A percentile compares a stretch with the other conserved stretches of the same genome.
phyloP scores from a whole-genome alignment of 805 yeast genomes.

The Starmerella powellii region DNA sequence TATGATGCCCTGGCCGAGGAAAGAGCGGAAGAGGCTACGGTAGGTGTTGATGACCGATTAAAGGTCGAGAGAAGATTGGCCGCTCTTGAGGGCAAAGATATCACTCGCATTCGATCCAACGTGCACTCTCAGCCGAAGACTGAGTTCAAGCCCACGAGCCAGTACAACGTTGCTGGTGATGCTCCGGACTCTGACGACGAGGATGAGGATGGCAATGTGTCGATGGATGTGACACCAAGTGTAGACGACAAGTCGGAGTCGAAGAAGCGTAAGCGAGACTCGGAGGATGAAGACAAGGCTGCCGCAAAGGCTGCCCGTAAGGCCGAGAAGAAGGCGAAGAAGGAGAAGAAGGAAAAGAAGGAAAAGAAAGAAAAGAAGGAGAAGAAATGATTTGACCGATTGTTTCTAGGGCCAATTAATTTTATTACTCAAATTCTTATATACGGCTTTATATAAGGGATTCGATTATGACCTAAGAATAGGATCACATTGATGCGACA shows the following conservation, averaged over 20 bases:
- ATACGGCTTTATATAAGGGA: not conserved
- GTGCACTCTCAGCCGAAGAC: constrained; percentile 70
- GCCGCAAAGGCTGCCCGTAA: constrained; percentile 17
- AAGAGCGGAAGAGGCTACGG: constrained; percentile 87
- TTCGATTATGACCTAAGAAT: not conserved
- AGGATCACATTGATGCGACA: too few species aligned
- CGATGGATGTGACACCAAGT: not conserved
- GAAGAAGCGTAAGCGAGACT: constrained; percentile 21
- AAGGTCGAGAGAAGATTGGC: constrained; percentile 91
- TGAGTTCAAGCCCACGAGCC: constrained; percentile 69
- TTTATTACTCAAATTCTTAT: not conserved
- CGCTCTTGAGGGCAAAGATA: constrained; percentile 90
- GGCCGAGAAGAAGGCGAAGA: constrained; percentile 20
- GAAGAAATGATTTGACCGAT: too few species aligned
- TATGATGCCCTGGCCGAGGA: constrained; percentile 96
- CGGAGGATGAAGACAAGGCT: constrained; percentile 17
- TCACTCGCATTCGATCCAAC: constrained; percentile 66
- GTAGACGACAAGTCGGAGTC: constrained; percentile 18
- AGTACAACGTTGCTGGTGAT: constrained; percentile 94
- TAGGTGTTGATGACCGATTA: constrained; percentile 81
- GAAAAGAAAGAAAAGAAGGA: constrained; percentile 19
- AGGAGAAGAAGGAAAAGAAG: constrained; percentile 18
- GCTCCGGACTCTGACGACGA: constrained; percentile 44
- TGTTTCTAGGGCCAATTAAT: not conserved
- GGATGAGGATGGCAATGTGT: constrained; percentile 20